Base-by-base conservation (phyloP, 192 early-diverging fungal genomes). In the Geranomyces variabilis region DNA sequence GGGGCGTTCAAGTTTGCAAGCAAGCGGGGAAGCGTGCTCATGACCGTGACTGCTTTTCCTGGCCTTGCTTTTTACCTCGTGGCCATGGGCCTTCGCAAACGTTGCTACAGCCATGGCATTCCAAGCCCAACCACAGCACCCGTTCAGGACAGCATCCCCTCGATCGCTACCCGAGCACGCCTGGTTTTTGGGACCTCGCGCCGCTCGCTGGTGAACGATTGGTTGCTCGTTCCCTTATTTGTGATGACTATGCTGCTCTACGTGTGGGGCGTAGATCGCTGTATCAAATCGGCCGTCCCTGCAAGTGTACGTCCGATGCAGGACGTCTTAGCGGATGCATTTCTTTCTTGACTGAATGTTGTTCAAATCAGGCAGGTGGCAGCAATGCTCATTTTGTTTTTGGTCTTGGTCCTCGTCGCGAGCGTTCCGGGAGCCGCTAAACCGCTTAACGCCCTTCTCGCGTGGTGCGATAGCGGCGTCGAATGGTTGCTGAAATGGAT, bases 401-500 rank as follows among this genome's bases (percentile, higher is more conserved):
- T 60, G 21, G 2, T 33, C 31, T 26, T 60, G 3, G 15, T 69
- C 8, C 19, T 58, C 6, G 24, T 36, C 22, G 21, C 67, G 26
- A 7, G 26, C 8, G 19, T 55, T 28, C 48, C 51, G 21, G 14
- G 7, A 1, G 67, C 22, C 19, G 51, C 41, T 30, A 28, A 30
- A 17, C 17, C 21, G 17, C 26, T 69, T 19, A 51, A 69, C 29
- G 30, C 28, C 9, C 17, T 56, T 17, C n/a, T 69, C 3, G 34
- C 30, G 17, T 55, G 24, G 24, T 15, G 28, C 21, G 48, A 31
- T n/a, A 13, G 13, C 19, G 67, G 67, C n/a, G 36, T 69, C 12
- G 67, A 69, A n/a, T 69, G 55, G 67, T 24, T 69, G 29, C 56
- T 69, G 47, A 69, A 58, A 36, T 69, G 67, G 67, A 69, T 69